Percentiles rank a stretch among this genome's conserved stretches.
These are phyloP conservation scores for Evansstolkia leycettana DNA, from an alignment of 495 filamentous ascomycete species.

Conservation along the genomic window DNA sequence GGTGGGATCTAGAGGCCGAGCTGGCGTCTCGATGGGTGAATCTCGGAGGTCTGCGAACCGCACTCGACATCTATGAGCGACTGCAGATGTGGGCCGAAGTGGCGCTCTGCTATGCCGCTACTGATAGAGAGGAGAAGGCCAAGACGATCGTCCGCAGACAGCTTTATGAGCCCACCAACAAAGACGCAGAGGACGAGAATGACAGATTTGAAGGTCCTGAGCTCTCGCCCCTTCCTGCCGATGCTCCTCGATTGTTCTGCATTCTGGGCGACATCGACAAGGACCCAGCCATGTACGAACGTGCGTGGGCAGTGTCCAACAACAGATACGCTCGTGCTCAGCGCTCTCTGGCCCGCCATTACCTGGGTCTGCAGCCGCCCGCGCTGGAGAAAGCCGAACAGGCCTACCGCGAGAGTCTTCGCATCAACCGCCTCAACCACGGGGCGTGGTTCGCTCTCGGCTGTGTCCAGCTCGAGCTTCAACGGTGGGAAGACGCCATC, in stretches of 20 bases:
- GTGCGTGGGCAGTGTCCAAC: constrained; percentile 79
- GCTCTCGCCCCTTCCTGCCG: constrained; percentile 54
- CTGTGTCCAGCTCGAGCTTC: constrained; percentile 69
- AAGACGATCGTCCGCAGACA: constrained; percentile 59
- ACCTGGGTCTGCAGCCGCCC: constrained; percentile 44
- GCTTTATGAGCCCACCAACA: constrained; percentile 52
- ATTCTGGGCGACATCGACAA: constrained; percentile 86
- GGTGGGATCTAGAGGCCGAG: constrained; percentile 91
- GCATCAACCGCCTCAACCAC: constrained; percentile 68
- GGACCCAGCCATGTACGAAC: constrained; percentile 60
- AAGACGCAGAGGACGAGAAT: constrained; percentile 36
- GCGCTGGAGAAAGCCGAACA: constrained; percentile 58
- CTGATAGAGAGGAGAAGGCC: constrained; percentile 76
- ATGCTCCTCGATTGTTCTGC: constrained; percentile 83
- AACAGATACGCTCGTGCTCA: constrained; percentile 76
- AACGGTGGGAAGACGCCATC: constrained; percentile 67
- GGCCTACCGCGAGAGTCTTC: constrained; percentile 64
- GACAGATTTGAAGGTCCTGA: constrained; percentile 49
- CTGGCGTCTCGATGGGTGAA: constrained; percentile 82
- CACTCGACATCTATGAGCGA: constrained; percentile 91
- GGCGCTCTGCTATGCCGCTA: constrained; percentile 74
- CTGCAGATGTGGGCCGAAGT: constrained; percentile 93
- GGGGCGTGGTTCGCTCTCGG: constrained; percentile 82
- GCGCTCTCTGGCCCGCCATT: constrained; percentile 69
- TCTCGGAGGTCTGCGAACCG: constrained; percentile 76